These are phyloP conservation scores for Eutrema heterophyllum DNA, from an alignment of 345 rosid species.

Conservation along the genomic window DNA sequence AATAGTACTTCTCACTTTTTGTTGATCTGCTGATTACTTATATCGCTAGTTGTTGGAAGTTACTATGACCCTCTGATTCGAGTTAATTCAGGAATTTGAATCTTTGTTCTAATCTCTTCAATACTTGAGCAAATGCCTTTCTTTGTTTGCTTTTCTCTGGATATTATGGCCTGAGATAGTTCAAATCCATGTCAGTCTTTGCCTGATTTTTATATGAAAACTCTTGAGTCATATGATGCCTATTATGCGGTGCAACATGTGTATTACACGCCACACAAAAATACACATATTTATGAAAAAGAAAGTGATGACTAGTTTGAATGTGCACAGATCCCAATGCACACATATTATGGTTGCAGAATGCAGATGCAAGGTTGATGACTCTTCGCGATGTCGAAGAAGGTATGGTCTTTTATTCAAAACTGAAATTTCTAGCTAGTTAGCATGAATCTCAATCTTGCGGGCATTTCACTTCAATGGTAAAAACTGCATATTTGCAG, in stretches of 20 bases:
- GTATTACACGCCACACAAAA: background rate
- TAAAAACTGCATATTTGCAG: conserved; percentile 37
- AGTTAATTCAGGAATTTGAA: background rate
- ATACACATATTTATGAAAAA: background rate
- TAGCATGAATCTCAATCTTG: background rate
- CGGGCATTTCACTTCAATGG: background rate
- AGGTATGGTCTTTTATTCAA: conserved; percentile 38
- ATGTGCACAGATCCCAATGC: conserved; percentile 66
- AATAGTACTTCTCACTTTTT: no score
- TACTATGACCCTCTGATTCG: background rate
- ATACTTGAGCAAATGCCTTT: background rate
- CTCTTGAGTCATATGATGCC: background rate
- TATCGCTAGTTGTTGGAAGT: background rate
- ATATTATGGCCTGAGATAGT: background rate
- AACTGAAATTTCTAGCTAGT: background rate
- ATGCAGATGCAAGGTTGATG: conserved; percentile 63
- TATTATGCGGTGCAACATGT: background rate
- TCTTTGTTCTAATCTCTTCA: background rate
- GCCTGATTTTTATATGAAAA: background rate
- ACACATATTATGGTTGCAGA: conserved; percentile 72
- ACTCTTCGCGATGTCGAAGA: conserved; percentile 71
- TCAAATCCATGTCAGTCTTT: background rate
- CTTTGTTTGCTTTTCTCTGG: background rate
- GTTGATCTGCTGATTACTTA: background rate
- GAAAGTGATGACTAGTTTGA: conserved; percentile 14